Conservation (phyloP, 441 rosid genomes). For the Sinapis alba region DNA sequence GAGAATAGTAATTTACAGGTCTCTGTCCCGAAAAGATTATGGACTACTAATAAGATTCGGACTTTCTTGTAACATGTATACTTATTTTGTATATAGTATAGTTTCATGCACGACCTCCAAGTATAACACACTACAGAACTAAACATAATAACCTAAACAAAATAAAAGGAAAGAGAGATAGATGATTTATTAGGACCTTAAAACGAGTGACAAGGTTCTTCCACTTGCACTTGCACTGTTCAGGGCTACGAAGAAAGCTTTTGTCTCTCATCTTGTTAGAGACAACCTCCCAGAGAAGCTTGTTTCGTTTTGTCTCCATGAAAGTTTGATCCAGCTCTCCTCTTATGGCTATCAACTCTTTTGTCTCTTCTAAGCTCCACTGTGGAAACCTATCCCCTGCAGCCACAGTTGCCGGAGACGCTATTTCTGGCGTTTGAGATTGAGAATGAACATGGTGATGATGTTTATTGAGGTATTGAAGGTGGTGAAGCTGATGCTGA, state of each 20-base stretch:
- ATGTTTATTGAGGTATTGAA: slow-evolving; percentile 45
- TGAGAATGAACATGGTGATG: slow-evolving; percentile 51
- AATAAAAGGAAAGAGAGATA: neutral
- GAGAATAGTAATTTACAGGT: neutral
- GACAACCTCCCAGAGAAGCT: slow-evolving; percentile 85
- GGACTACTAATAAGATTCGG: neutral
- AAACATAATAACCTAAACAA: neutral
- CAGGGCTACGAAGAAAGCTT: slow-evolving; percentile 85
- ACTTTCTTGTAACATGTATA: neutral
- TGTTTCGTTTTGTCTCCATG: slow-evolving; percentile 96
- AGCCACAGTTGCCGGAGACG: slow-evolving; percentile 36
- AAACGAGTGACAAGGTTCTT: slow-evolving; percentile 94
- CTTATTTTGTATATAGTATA: neutral
- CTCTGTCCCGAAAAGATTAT: neutral
- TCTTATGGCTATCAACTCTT: slow-evolving; percentile 75
- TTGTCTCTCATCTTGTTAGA: slow-evolving; percentile 74
- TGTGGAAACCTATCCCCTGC: slow-evolving; percentile 83
- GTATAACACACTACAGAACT: neutral
- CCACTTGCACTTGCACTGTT: slow-evolving; percentile 99
- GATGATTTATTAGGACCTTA: slow-evolving; percentile 45
- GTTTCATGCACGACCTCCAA: slow-evolving; percentile 28
- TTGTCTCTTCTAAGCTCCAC: slow-evolving; percentile 91
- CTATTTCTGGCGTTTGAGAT: slow-evolving; percentile 46
- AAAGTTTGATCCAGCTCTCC: slow-evolving; percentile 81
- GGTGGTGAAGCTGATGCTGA: slow-evolving; percentile 58